phyloP scores from a whole-genome alignment of 345 rosid genomes.

The Mercurialis annua region DNA sequence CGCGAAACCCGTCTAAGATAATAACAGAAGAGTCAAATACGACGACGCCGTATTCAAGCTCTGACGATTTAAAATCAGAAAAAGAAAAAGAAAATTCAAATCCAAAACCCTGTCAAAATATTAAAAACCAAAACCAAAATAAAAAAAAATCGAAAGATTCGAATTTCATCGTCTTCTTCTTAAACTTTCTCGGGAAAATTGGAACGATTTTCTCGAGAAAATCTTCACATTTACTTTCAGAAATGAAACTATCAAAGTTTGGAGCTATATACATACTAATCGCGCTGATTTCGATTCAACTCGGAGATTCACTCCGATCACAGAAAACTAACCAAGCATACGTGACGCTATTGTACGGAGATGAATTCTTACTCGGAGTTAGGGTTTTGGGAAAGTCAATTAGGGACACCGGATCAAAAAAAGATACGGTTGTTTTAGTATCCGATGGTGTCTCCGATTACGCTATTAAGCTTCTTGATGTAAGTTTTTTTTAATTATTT shows the following conservation, averaged over 20 bases:
- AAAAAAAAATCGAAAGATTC: background rate
- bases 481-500: background rate
- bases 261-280: constrained; percentile 19
- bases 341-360: constrained; percentile 84
- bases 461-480: constrained; percentile 65
- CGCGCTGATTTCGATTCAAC: constrained; percentile 30
- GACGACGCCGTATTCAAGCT: background rate
- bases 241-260: constrained; percentile 11
- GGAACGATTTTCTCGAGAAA: constrained; percentile 10
- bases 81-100: background rate
- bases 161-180: background rate
- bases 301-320: constrained; percentile 36
- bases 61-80: background rate
- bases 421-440: constrained; percentile 85
- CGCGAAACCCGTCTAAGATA: constrained; percentile 5
- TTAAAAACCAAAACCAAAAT: too few relatives aligned
- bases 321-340: constrained; percentile 55
- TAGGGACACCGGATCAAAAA: constrained; percentile 67
- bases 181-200: background rate
- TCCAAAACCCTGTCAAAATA: constrained; percentile 4
- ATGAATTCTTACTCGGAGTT: constrained; percentile 91
- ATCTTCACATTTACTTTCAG: background rate
- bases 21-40: constrained; percentile 7
- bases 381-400: constrained; percentile 92
- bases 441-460: constrained; percentile 89